Conservation (phyloP, 2,329 filamentous ascomycete genomes). For the Malbranchea zuffiana region DNA sequence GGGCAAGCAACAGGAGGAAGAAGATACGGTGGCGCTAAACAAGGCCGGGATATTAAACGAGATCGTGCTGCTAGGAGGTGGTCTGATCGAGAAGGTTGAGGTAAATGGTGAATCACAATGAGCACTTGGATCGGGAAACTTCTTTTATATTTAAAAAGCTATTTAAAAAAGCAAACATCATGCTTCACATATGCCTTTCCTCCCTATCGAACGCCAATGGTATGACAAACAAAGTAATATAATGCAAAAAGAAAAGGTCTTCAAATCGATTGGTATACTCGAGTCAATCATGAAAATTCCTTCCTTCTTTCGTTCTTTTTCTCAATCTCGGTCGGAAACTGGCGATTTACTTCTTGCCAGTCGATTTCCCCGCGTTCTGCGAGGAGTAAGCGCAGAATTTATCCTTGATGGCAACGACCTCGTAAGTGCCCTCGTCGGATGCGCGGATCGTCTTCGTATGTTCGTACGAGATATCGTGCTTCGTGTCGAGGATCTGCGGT, state of each 20-base stretch:
- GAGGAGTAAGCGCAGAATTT: slow-evolving; percentile 81
- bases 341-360: slow-evolving; percentile 9
- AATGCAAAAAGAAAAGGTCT: too few species aligned
- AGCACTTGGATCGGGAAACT: neutral
- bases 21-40: slow-evolving; percentile 27
- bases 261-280: too few species aligned
- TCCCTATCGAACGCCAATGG: too few species aligned
- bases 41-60: slow-evolving; percentile 34
- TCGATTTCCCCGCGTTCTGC: slow-evolving; percentile 43
- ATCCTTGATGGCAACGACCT: slow-evolving; percentile 94
- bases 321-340: neutral
- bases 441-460: slow-evolving; percentile 71
- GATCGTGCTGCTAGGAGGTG: slow-evolving; percentile 44
- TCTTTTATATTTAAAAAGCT: neutral
- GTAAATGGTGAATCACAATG: slow-evolving; percentile 20
- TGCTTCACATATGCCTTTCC: slow-evolving; percentile 3
- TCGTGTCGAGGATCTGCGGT: slow-evolving; percentile 74
- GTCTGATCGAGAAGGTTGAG: slow-evolving; percentile 50
- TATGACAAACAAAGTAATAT: too few species aligned
- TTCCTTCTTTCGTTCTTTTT: neutral
- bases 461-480: slow-evolving; percentile 75
- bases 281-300: neutral
- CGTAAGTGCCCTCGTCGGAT: slow-evolving; percentile 90
- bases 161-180: neutral
- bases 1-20: slow-evolving; percentile 11